Conservation (phyloP, 345 rosid species). For the Clausena lansium region DNA sequence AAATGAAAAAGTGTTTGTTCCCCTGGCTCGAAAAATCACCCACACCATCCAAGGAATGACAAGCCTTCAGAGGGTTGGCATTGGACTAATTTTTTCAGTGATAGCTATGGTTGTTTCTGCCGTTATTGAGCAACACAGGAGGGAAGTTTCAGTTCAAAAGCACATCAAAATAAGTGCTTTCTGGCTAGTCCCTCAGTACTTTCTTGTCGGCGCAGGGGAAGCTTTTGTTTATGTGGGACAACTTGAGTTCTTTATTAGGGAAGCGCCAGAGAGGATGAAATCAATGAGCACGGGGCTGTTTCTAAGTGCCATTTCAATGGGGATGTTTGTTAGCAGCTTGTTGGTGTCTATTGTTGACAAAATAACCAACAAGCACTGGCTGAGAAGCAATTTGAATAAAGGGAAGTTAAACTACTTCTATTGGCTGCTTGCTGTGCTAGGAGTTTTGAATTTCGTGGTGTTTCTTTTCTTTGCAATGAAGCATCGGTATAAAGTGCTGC, state of each 20-base stretch:
- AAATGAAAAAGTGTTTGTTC: constrained; percentile 71
- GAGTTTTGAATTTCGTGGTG: constrained; percentile 58
- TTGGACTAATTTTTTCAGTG: constrained; percentile 64
- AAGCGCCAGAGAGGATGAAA: constrained; percentile 90
- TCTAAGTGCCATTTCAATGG: constrained; percentile 80
- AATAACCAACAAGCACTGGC: constrained; percentile 61
- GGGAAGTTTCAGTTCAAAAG: constrained; percentile 30
- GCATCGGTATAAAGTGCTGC: constrained; percentile 68
- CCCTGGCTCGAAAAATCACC: constrained; percentile 56
- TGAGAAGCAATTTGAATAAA: constrained; percentile 58
- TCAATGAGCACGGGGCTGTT: constrained; percentile 95
- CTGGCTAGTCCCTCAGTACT: constrained; percentile 78
- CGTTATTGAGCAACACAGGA: constrained; percentile 53
- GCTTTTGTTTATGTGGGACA: constrained; percentile 92
- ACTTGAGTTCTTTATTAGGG: constrained; percentile 88
- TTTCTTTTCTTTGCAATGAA: constrained; percentile 52
- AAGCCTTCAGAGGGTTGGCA: constrained; percentile 86
- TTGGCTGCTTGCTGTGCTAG: constrained; percentile 68
- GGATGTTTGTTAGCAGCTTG: constrained; percentile 80
- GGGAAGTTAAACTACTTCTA: constrained; percentile 70
- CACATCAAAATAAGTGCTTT: constrained; percentile 52
- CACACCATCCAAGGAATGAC: constrained; percentile 63
- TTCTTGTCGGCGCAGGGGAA: constrained; percentile 90
- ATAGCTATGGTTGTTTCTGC: constrained; percentile 74
- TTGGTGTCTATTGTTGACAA: constrained; percentile 67